phyloP scores from a whole-genome alignment of 2,329 filamentous ascomycete genomes.

The Fusarium acutatum region DNA sequence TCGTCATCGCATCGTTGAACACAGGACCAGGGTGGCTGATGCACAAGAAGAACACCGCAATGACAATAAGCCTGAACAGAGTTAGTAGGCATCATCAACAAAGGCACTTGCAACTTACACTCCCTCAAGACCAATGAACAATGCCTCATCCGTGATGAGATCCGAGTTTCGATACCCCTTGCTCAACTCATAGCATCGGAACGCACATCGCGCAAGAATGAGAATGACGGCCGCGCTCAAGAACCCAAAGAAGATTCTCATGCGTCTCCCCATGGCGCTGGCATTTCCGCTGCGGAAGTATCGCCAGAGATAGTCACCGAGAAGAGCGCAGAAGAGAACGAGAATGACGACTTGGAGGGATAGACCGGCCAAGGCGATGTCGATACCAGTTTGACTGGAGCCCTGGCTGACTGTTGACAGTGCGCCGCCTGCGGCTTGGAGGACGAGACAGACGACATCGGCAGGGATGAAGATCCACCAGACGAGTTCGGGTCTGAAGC shows the following conservation, averaged over 20 bases:
- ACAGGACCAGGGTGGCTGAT: slow-evolving; percentile 51
- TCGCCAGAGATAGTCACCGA: slow-evolving; percentile 58
- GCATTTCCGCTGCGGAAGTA: slow-evolving; percentile 43
- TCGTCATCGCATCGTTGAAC: slow-evolving; percentile 16
- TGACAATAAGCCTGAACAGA: slow-evolving; percentile 43
- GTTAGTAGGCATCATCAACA: neutral
- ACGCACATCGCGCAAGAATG: slow-evolving; percentile 69
- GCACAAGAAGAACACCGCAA: slow-evolving; percentile 49
- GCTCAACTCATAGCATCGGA: slow-evolving; percentile 71
- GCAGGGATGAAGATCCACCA: slow-evolving; percentile 61
- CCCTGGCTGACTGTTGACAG: slow-evolving; percentile 56
- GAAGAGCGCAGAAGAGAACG: slow-evolving; percentile 58
- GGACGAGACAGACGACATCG: slow-evolving; percentile 62
- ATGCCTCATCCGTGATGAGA: slow-evolving; percentile 59
- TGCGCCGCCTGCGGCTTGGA: slow-evolving; percentile 65
- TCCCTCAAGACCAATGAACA: slow-evolving; percentile 65
- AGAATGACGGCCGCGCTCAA: slow-evolving; percentile 63
- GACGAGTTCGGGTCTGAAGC: slow-evolving; percentile 51
- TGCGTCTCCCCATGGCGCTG: slow-evolving; percentile 27
- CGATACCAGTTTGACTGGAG: slow-evolving; percentile 51
- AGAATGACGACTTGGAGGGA: slow-evolving; percentile 67
- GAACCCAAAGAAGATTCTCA: slow-evolving; percentile 59
- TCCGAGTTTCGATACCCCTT: slow-evolving; percentile 65
- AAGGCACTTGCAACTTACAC: slow-evolving; percentile 44
- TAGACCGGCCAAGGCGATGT: slow-evolving; percentile 59